Percentiles rank a stretch among this genome's conserved stretches.
Evolutionary conservation across 768 basidiomycete species (phyloP).

Genomic region (Mycena alexandri): DNA sequence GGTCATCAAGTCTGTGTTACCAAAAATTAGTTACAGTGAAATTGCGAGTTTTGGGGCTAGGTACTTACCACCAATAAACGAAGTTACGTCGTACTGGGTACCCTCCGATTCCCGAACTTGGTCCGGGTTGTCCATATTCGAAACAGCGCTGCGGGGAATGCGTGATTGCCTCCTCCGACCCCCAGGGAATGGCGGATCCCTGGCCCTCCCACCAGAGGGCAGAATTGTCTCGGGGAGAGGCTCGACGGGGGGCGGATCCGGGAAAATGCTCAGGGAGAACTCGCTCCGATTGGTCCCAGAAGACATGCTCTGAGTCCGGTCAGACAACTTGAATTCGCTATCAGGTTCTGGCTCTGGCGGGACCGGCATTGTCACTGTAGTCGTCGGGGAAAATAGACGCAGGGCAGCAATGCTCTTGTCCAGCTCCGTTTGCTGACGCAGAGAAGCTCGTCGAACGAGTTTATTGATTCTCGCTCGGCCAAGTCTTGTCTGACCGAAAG

Average conservation of each 20-base stretch:
- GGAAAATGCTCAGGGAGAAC: constrained; percentile 81
- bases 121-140: constrained; percentile 30
- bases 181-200: constrained; percentile 11
- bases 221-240: constrained; percentile 3
- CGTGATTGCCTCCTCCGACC: constrained; percentile 28
- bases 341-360: constrained; percentile 12
- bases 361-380: not conserved
- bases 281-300: constrained; percentile 55
- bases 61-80: constrained; percentile 70
- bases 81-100: constrained; percentile 79
- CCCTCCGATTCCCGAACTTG: constrained; percentile 55
- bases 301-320: constrained; percentile 26
- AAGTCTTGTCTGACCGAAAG: constrained; percentile 6
- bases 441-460: constrained; percentile 64
- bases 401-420: constrained; percentile 75
- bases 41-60: too few relatives aligned
- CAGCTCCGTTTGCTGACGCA: constrained; percentile 73
- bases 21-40: not conserved
- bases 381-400: constrained; percentile 55
- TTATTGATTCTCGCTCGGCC: constrained; percentile 45
- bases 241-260: constrained; percentile 64
- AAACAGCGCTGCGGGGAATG: constrained; percentile 30
- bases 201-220: not conserved
- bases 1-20: constrained; percentile 40
- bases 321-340: not conserved